Conservation (phyloP, 306 rosid species). For the Casuarina cunninghamiana region DNA sequence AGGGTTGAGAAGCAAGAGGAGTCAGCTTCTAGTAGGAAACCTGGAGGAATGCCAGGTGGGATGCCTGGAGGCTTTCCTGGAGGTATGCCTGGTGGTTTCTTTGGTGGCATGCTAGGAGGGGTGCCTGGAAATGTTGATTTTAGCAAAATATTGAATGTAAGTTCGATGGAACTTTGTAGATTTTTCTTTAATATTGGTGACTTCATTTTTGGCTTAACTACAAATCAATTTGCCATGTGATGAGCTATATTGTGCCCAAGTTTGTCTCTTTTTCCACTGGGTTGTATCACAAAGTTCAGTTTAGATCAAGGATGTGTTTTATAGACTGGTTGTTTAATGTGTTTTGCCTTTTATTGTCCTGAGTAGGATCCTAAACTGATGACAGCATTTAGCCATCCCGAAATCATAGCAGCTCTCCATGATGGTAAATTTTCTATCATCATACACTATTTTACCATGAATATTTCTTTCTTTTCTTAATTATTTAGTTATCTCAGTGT, state of each 20-base stretch:
- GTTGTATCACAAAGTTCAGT: background rate
- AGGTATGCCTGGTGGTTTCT: too few species aligned
- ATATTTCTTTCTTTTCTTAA: background rate
- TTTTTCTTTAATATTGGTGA: background rate
- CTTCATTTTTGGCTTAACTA: background rate
- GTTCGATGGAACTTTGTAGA: constrained; percentile 27
- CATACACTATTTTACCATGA: background rate
- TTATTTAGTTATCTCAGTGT: background rate
- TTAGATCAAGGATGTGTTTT: background rate
- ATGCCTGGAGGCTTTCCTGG: too few species aligned
- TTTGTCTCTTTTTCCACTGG: background rate
- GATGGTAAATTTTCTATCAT: constrained; percentile 58
- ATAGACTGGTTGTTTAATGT: constrained; percentile 10
- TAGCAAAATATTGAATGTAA: constrained; percentile 80
- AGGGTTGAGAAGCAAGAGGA: constrained; percentile 78
- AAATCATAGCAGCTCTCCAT: constrained; percentile 92
- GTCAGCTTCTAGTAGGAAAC: constrained; percentile 57
- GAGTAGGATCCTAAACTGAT: constrained; percentile 81
- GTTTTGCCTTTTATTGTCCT: constrained; percentile 1
- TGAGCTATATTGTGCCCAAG: background rate
- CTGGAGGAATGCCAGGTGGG: too few species aligned
- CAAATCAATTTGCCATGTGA: background rate
- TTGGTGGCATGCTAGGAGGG: constrained; percentile 48
- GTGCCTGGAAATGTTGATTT: constrained; percentile 89
- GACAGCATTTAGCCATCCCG: constrained; percentile 86